Conservation (phyloP, 2,329 filamentous ascomycete species). For the Coleophoma cylindrospora region DNA sequence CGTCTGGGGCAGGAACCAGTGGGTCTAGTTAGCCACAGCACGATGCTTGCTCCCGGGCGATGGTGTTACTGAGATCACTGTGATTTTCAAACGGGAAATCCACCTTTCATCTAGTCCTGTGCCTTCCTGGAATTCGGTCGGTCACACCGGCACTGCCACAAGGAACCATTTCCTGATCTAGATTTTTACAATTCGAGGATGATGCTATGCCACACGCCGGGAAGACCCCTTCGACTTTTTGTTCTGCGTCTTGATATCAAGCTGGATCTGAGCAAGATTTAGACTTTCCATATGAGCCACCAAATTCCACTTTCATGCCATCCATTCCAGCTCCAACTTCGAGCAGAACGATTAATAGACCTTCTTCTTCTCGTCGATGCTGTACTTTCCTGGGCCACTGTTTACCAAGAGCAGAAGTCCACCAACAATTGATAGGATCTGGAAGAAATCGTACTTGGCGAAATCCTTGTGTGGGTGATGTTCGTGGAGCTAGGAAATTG, state of each 20-base stretch:
- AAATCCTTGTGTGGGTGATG: constrained; percentile 99
- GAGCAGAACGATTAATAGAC: constrained; percentile 64
- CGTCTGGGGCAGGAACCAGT: too few relatives aligned
- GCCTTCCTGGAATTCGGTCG: too few relatives aligned
- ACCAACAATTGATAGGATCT: constrained; percentile 97
- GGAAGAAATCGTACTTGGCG: constrained; percentile 99
- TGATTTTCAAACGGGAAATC: too few relatives aligned
- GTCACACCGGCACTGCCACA: too few relatives aligned
- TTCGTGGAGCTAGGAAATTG: constrained; percentile 69
- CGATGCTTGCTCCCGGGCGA: too few relatives aligned
- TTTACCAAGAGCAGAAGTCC: constrained; percentile 95
- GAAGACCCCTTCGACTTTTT: background rate
- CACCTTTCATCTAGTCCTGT: too few relatives aligned
- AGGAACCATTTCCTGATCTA: background rate
- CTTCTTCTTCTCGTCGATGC: constrained; percentile 99
- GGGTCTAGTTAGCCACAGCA: too few relatives aligned
- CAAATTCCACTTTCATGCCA: background rate
- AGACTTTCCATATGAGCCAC: too few relatives aligned
- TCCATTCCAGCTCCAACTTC: background rate
- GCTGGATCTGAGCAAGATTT: constrained; percentile 5
- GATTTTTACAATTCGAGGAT: constrained; percentile 6
- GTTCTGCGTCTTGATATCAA: constrained; percentile 1
- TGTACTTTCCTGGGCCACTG: constrained; percentile 96
- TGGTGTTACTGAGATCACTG: too few relatives aligned
- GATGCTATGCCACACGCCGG: constrained; percentile 1